phyloP scores from a whole-genome alignment of 2,329 filamentous ascomycete genomes.

The Clarireedia monteithiana region DNA sequence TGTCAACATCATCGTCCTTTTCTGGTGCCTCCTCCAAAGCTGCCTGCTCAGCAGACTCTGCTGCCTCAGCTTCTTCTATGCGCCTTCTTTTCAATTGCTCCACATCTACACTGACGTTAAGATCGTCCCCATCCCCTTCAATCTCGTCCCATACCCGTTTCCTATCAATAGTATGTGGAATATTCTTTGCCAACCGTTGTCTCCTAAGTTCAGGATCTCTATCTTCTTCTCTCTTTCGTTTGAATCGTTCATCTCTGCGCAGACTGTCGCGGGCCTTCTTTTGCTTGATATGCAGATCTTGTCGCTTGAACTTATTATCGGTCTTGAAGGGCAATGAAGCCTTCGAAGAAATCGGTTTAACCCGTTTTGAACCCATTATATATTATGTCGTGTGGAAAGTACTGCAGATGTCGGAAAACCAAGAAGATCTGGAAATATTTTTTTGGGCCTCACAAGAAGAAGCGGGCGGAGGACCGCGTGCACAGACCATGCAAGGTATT shows the following conservation, averaged over 20 bases:
- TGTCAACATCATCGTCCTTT: conserved; percentile 56
- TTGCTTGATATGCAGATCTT: conserved; percentile 69
- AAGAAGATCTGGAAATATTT: conserved; percentile 12
- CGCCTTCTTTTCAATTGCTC: conserved; percentile 50
- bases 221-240: conserved; percentile 75
- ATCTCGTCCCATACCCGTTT: conserved; percentile 87
- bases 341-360: conserved; percentile 34
- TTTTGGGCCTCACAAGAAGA: not conserved
- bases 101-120: conserved; percentile 47
- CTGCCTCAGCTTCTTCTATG: conserved; percentile 41
- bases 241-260: conserved; percentile 69
- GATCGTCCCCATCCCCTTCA: conserved; percentile 52
- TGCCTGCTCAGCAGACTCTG: conserved; percentile 37
- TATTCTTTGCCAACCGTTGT: conserved; percentile 67
- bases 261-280: conserved; percentile 70
- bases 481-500: conserved; percentile 1
- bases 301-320: conserved; percentile 71
- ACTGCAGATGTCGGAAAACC: not conserved
- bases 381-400: conserved; percentile 13
- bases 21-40: conserved; percentile 33
- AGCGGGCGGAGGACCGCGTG: not conserved
- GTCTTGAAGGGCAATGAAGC: conserved; percentile 45
- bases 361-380: conserved; percentile 42
- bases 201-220: conserved; percentile 70
- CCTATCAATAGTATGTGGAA: conserved; percentile 73